Evolutionary conservation across 257 asterid genomes (phyloP), one percentile per base, ranked within the genome.

Genomic region (Nicotiana undulata): DNA sequence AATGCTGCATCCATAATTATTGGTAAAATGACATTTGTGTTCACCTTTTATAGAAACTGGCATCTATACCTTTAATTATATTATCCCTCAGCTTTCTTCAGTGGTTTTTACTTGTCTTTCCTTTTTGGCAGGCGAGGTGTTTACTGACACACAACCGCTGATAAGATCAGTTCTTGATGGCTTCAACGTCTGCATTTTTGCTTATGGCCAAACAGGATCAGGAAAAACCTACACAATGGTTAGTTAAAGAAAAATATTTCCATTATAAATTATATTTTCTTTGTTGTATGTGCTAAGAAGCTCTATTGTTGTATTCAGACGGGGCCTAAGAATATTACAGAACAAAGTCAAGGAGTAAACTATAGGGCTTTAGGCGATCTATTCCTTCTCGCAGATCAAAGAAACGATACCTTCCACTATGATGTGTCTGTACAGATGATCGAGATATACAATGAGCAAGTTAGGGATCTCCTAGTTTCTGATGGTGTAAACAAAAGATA

Each of bases 161-260:
- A 90, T 95, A 53, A 88, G 99, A 87, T 95, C 99, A 0, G 98
- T 95, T 70, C 97, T 95, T 82, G 99, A 95, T 90, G 99, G 99
- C 81, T 95, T 88, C 83, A 93, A 95, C 59, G 97, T 95, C 24
- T 95, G 99, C 87, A 95, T 95, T 67, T 95, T 95, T 72, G 99
- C 99, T 60, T 95, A 93, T 84, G 99, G 99, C n/a, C 99, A 95
- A 85, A 95, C 99, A 1, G 99, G 99, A 76, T 95, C 99, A 26
- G 99, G 99, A 86, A 95, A 95, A 85, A 95, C 99, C 44, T 92
- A 68, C 85, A 95, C 99, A 16, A 95, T 95, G 99, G 99, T 95
- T 81, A 82, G 89, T 78, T 67, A 75, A 24, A 55, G 80, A 44
- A 76, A 76, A 28, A 6, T 52, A 17, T 4, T 37, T 84, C 13